Conservation (phyloP, 441 rosid genomes). For the Syzygium malaccense region DNA sequence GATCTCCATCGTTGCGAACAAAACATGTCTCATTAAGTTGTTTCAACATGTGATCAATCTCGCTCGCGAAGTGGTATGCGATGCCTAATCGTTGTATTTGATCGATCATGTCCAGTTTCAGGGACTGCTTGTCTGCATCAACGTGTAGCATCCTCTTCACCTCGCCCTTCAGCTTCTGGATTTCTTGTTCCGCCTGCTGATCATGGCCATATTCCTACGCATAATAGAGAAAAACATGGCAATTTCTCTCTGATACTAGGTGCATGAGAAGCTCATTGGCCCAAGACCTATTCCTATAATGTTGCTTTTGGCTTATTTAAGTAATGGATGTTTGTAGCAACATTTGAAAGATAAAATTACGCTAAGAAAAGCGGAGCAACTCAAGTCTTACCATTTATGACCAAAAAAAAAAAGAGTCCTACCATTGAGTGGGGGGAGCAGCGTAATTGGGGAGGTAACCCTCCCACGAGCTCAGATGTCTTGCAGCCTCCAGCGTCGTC, state of each 20-base stretch:
- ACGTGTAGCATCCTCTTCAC: neutral
- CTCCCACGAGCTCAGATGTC: too few relatives aligned
- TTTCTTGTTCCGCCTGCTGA: neutral
- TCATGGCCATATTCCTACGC: neutral
- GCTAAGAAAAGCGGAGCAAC: too few relatives aligned
- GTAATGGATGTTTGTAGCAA: too few relatives aligned
- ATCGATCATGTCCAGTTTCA: neutral
- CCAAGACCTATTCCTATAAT: neutral
- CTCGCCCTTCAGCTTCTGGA: neutral
- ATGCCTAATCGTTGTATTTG: neutral
- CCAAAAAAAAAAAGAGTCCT: too few relatives aligned
- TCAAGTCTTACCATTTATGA: too few relatives aligned
- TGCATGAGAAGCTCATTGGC: neutral
- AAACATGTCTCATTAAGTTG: neutral
- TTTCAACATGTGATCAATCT: neutral
- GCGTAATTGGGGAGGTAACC: too few relatives aligned
- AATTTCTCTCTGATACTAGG: neutral
- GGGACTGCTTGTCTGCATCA: neutral
- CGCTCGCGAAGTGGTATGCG: neutral
- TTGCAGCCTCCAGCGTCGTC: too few relatives aligned
- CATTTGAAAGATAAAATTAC: neutral
- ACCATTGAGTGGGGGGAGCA: too few relatives aligned
- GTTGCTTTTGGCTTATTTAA: too few relatives aligned
- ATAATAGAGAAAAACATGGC: neutral
- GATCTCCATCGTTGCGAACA: neutral